Evolutionary conservation across 1,139 yeast species (phyloP).

Genomic region (Saccharomyces hybrid): DNA sequence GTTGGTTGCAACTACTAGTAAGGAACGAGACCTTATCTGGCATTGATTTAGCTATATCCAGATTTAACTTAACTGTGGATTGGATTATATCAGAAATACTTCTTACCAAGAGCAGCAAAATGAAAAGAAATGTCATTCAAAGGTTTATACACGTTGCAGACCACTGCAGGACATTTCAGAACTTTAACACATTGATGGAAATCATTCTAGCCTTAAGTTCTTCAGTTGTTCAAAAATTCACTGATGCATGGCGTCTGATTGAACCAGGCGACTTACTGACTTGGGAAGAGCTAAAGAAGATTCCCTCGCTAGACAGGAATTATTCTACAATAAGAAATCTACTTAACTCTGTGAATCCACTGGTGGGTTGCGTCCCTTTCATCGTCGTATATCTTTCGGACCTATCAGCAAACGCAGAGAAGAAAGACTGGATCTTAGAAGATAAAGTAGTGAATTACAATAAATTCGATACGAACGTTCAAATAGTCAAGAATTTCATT

Average conservation of each 20-base stretch:
- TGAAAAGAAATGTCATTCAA: slow-evolving; percentile 61
- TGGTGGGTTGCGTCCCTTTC: slow-evolving; percentile 83
- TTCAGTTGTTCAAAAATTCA: slow-evolving; percentile 51
- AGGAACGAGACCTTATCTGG: slow-evolving; percentile 59
- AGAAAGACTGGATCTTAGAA: slow-evolving; percentile 34
- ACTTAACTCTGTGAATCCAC: slow-evolving; percentile 54
- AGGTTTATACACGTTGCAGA: slow-evolving; percentile 82
- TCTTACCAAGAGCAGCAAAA: slow-evolving; percentile 51
- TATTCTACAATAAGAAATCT: slow-evolving; percentile 59
- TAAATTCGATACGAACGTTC: slow-evolving; percentile 69
- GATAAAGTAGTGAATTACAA: slow-evolving; percentile 62
- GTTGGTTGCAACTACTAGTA: slow-evolving; percentile 77
- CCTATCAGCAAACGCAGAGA: slow-evolving; percentile 70
- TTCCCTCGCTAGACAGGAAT: slow-evolving; percentile 58
- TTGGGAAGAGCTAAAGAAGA: slow-evolving; percentile 55
- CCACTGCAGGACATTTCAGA: slow-evolving; percentile 62
- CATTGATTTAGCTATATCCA: slow-evolving; percentile 69
- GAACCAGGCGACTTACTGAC: slow-evolving; percentile 49
- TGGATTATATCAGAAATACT: slow-evolving; percentile 89
- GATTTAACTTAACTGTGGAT: slow-evolving; percentile 83
- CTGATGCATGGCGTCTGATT: slow-evolving; percentile 68
- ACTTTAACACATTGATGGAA: slow-evolving; percentile 82
- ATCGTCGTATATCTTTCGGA: slow-evolving; percentile 82
- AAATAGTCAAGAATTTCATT: slow-evolving; percentile 68
- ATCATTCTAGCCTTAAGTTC: slow-evolving; percentile 78